Evolutionary conservation across 1,139 yeast species (phyloP).

Genomic region (Kodamaea sp.): DNA sequence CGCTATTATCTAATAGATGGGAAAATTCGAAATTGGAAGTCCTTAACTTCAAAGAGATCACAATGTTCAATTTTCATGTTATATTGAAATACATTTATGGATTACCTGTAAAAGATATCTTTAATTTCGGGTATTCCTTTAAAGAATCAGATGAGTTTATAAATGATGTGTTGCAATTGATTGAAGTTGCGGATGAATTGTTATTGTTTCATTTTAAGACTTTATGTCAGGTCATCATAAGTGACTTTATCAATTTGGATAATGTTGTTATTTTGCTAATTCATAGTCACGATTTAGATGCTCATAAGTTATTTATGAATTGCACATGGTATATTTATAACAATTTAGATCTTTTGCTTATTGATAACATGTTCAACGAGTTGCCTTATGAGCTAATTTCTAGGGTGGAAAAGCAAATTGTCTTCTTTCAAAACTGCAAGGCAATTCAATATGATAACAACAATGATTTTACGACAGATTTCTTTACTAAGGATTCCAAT

Average conservation of each 20-base stretch:
- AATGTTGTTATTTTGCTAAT: constrained; percentile 56
- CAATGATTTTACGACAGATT: constrained; percentile 17
- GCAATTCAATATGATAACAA: constrained; percentile 19
- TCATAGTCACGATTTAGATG: constrained; percentile 51
- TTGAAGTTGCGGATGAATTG: constrained; percentile 63
- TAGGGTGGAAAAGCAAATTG: constrained; percentile 29
- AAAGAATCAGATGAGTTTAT: constrained; percentile 46
- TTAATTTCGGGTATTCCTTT: constrained; percentile 32
- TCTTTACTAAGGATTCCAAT: constrained; percentile 24
- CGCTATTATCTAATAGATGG: constrained; percentile 59
- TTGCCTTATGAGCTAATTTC: constrained; percentile 26
- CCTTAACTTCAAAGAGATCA: constrained; percentile 46
- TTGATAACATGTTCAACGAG: constrained; percentile 39
- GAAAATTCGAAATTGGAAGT: constrained; percentile 17
- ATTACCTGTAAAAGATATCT: constrained; percentile 37
- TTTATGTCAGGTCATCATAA: constrained; percentile 58
- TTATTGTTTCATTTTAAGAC: constrained; percentile 57
- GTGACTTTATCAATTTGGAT: constrained; percentile 56
- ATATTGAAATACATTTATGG: constrained; percentile 62
- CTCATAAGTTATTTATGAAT: constrained; percentile 52
- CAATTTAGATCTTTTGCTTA: constrained; percentile 61
- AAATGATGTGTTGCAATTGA: constrained; percentile 53
- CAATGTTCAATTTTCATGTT: constrained; percentile 42
- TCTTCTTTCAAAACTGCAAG: constrained; percentile 28
- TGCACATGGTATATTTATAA: constrained; percentile 68